Evolutionary conservation across 257 asterid genomes (phyloP).

Genomic region (Scutellaria minor): DNA sequence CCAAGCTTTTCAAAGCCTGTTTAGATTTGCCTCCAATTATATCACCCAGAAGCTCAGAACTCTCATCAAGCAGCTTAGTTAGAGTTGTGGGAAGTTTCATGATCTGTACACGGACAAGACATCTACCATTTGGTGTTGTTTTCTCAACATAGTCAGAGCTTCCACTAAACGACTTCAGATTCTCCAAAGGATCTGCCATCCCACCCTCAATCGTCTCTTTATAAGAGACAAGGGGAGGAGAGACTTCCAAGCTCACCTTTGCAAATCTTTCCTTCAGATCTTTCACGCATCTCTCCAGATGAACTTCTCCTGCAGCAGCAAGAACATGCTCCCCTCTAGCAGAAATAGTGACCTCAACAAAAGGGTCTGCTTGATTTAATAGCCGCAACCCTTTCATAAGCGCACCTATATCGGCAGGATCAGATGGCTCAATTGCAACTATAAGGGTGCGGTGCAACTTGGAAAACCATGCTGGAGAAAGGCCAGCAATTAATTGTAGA

Average conservation of each 20-base stretch:
- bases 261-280: conserved; percentile 95
- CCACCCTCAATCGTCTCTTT: conserved; percentile 91
- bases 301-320: conserved; percentile 99
- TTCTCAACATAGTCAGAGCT: conserved; percentile 75
- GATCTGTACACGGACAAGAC: conserved; percentile 81
- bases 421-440: conserved; percentile 95
- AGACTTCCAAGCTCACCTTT: conserved; percentile 76
- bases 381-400: conserved; percentile 80
- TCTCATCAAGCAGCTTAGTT: conserved; percentile 80
- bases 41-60: conserved; percentile 74
- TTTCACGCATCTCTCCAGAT: conserved; percentile 88
- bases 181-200: conserved; percentile 56
- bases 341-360: conserved; percentile 87
- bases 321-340: conserved; percentile 93
- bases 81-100: conserved; percentile 80
- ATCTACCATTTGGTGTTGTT: conserved; percentile 82
- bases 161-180: conserved; percentile 58
- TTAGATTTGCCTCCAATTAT: conserved; percentile 75
- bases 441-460: conserved; percentile 88
- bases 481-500: conserved; percentile 88
- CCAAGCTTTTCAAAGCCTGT: conserved; percentile 66
- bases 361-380: conserved; percentile 94
- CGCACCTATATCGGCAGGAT: conserved; percentile 89
- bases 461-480: conserved; percentile 91
- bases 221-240: conserved; percentile 90